Evolutionary conservation across 2,329 filamentous ascomycete species (phyloP).

Genomic region (Neofusicoccum laricinum): DNA sequence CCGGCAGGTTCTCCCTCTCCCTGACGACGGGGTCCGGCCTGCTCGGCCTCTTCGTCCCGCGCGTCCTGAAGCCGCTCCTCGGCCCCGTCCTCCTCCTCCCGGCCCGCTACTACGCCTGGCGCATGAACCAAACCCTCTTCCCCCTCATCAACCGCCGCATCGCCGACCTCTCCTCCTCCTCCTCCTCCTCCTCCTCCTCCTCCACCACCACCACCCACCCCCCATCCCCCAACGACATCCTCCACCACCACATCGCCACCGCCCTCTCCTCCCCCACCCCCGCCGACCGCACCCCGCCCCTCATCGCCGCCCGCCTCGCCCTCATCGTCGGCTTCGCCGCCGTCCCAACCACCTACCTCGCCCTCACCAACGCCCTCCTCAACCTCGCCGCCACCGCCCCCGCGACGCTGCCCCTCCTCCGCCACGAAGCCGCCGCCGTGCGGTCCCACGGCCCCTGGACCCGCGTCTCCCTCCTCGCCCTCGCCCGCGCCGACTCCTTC

Average conservation of each 20-base stretch:
- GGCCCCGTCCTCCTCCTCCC: slow-evolving; percentile 12
- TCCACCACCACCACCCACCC: no score
- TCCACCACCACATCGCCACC: neutral
- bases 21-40: neutral
- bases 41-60: neutral
- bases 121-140: slow-evolving; percentile 6
- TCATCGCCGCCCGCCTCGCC: slow-evolving; percentile 10
- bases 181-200: neutral
- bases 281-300: neutral
- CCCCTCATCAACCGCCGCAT: slow-evolving; percentile 10
- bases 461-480: slow-evolving; percentile 1
- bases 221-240: slow-evolving; percentile 1
- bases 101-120: neutral
- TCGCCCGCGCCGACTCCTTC: slow-evolving; percentile 27
- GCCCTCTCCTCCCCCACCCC: neutral
- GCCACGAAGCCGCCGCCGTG: slow-evolving; percentile 21
- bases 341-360: slow-evolving; percentile 22
- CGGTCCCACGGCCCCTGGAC: neutral
- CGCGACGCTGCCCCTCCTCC: neutral
- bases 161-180: neutral
- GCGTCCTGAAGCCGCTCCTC: neutral
- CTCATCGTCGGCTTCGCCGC: slow-evolving; percentile 24
- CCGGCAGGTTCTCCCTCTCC: neutral
- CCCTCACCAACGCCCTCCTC: neutral
- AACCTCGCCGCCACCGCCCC: neutral